These are phyloP conservation scores for Kregervanrija pseudodelftensis DNA, from an alignment of 805 yeast species.

Conservation along the genomic window DNA sequence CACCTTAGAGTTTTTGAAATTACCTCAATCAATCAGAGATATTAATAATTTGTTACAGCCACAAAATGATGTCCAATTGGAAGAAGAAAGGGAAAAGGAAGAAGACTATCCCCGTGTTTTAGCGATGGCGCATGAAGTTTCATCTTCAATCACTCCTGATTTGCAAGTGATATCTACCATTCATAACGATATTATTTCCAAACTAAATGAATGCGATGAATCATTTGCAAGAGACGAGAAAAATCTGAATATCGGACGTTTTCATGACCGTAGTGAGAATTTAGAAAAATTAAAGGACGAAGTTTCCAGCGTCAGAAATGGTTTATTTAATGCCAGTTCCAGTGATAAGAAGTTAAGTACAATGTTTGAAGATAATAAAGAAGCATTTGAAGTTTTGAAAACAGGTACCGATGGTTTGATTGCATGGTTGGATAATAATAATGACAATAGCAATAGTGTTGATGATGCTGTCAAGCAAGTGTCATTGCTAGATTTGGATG, in stretches of 20 bases:
- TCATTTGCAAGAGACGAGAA: slow-evolving; percentile 31
- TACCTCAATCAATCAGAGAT: slow-evolving; percentile 60
- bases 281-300: slow-evolving; percentile 38
- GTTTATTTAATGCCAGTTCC: slow-evolving; percentile 52
- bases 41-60: slow-evolving; percentile 32
- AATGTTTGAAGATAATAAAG: slow-evolving; percentile 35
- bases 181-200: slow-evolving; percentile 2
- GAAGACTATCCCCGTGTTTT: slow-evolving; percentile 34
- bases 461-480: slow-evolving; percentile 23
- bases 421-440: slow-evolving; percentile 17
- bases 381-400: slow-evolving; percentile 37
- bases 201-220: slow-evolving; percentile 1
- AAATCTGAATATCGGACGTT: slow-evolving; percentile 10
- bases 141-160: not conserved
- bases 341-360: slow-evolving; percentile 50
- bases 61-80: slow-evolving; percentile 3
- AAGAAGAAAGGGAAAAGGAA: slow-evolving; percentile 17
- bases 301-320: slow-evolving; percentile 47
- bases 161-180: not conserved
- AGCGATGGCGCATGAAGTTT: slow-evolving; percentile 32
- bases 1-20: slow-evolving; percentile 69
- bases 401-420: slow-evolving; percentile 39
- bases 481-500: slow-evolving; percentile 62
- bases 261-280: not conserved
- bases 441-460: not conserved